phyloP scores from a whole-genome alignment of 2,329 filamentous ascomycete genomes.

The Neonectria punicea region DNA sequence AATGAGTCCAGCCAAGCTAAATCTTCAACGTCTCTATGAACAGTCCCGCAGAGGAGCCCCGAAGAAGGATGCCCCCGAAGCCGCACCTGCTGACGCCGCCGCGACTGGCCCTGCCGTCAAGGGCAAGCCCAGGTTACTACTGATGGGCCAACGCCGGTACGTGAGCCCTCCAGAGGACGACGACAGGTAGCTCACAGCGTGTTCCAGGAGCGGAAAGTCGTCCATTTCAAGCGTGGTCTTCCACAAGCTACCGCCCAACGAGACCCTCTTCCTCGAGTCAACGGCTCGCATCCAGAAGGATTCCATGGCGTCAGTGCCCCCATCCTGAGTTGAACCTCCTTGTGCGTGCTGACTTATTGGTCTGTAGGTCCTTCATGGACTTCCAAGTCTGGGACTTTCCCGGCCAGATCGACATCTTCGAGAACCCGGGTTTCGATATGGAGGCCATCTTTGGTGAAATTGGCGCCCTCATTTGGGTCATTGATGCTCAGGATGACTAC shows the following conservation, averaged over 20 bases:
- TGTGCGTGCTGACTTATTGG: conserved; percentile 12
- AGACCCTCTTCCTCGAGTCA: conserved; percentile 95
- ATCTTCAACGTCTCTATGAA: conserved; percentile 69
- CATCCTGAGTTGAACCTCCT: conserved; percentile 1
- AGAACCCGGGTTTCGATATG: conserved; percentile 88
- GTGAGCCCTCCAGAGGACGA: conserved; percentile 34
- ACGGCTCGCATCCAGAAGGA: conserved; percentile 95
- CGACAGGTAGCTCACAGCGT: conserved; percentile 9
- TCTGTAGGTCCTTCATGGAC: conserved; percentile 91
- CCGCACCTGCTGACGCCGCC: conserved; percentile 52
- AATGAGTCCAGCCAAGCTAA: conserved; percentile 69
- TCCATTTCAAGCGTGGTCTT: conserved; percentile 99
- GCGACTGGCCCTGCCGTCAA: conserved; percentile 61
- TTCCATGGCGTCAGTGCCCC: conserved; percentile 81
- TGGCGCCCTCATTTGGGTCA: conserved; percentile 96
- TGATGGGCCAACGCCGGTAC: conserved; percentile 96
- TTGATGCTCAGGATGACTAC: conserved; percentile 98
- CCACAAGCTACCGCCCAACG: conserved; percentile 94
- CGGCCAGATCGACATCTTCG: conserved; percentile 88
- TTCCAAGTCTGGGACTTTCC: conserved; percentile 99
- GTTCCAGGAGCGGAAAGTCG: conserved; percentile 88
- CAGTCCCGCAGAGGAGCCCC: conserved; percentile 67
- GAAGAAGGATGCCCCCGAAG: conserved; percentile 59
- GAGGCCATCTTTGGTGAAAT: conserved; percentile 95
- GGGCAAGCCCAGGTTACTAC: conserved; percentile 83